Evolutionary conservation across 495 filamentous ascomycete species (phyloP).

Genomic region (Trichoderma orchidacearum): DNA sequence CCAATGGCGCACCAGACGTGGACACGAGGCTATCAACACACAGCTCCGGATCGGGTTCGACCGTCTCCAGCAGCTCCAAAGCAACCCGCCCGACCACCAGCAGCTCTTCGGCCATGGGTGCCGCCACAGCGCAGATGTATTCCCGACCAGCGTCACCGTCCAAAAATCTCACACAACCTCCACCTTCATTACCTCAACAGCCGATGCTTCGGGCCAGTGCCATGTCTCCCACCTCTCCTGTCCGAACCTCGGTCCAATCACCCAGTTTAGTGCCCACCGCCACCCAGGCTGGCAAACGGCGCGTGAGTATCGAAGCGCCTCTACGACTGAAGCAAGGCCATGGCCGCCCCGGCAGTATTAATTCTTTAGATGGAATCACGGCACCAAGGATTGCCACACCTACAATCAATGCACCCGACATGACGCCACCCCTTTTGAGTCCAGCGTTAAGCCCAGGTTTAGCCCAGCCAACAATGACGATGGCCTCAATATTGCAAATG

Average conservation of each 20-base stretch:
- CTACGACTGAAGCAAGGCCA: constrained; percentile 7
- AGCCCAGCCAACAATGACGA: constrained; percentile 3
- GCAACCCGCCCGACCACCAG: background rate
- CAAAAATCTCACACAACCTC: background rate
- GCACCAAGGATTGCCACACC: background rate
- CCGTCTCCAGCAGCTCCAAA: constrained; percentile 26
- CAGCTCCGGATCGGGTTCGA: constrained; percentile 21
- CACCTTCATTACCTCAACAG: background rate
- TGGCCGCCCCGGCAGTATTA: constrained; percentile 15
- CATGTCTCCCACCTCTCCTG: background rate
- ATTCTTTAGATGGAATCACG: constrained; percentile 7
- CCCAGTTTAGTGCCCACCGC: background rate
- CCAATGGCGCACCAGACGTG: constrained; percentile 40
- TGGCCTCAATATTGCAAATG: constrained; percentile 31
- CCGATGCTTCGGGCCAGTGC: background rate
- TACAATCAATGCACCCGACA: background rate
- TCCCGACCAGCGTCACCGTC: constrained; percentile 4
- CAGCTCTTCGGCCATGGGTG: background rate
- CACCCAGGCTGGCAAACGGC: background rate
- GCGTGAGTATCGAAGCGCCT: constrained; percentile 2
- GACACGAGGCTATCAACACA: constrained; percentile 9
- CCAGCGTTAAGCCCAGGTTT: background rate
- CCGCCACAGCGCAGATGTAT: background rate
- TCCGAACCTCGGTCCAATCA: background rate
- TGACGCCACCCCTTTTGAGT: background rate